Evolutionary conservation across 805 yeast genomes (phyloP).

Genomic region (Clavispora asparagi): DNA sequence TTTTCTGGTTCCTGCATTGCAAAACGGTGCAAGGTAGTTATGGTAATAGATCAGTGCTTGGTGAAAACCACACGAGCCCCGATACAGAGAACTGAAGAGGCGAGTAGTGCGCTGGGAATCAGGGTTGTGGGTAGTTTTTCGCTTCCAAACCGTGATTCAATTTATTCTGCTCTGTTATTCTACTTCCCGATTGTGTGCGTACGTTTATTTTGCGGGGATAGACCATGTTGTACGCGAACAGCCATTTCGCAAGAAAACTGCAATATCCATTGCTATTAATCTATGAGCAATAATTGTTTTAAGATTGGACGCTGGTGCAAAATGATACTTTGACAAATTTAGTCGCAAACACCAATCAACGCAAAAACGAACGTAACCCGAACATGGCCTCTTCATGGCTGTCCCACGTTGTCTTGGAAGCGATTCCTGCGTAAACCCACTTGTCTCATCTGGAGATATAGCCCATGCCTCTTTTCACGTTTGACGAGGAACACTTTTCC

Average conservation of each 20-base stretch:
- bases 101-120: too few relatives aligned
- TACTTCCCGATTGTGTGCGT: neutral
- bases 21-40: too few relatives aligned
- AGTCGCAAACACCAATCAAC: neutral
- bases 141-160: too few relatives aligned
- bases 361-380: neutral
- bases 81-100: too few relatives aligned
- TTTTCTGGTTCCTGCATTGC: neutral
- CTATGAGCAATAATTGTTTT: too few relatives aligned
- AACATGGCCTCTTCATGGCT: neutral
- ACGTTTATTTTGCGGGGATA: neutral
- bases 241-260: too few relatives aligned
- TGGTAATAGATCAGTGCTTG: too few relatives aligned
- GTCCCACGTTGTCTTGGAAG: neutral
- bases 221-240: neutral
- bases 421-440: neutral
- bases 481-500: conserved; percentile 15
- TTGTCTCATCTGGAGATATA: neutral
- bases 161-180: neutral
- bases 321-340: neutral
- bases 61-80: too few relatives aligned
- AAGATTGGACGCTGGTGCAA: too few relatives aligned
- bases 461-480: conserved; percentile 12
- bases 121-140: too few relatives aligned
- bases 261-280: too few relatives aligned